Conservation (phyloP, 306 rosid species). For the Potentilla sterilis region DNA sequence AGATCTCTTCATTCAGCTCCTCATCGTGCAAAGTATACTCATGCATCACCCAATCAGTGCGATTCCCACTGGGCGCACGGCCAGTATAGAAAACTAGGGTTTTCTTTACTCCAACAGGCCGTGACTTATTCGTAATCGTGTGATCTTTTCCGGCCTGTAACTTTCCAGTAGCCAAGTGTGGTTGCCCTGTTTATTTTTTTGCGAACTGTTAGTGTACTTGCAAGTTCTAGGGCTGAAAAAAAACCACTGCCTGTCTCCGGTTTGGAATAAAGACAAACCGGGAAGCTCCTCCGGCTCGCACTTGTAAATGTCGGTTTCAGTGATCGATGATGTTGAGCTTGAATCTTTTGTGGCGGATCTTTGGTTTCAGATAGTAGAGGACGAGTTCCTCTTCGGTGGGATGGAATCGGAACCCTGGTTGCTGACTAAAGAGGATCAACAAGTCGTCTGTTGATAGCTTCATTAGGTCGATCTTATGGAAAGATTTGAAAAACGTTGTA, state of each 20-base stretch:
- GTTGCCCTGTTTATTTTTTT: constrained; percentile 80
- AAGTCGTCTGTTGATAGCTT: constrained; percentile 37
- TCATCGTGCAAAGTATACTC: too few species aligned
- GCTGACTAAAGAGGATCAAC: constrained; percentile 38
- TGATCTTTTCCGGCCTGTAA: constrained; percentile 86
- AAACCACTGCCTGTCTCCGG: constrained; percentile 89
- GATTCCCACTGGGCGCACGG: too few species aligned
- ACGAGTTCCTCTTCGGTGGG: constrained; percentile 87
- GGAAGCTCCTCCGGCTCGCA: constrained; percentile 93
- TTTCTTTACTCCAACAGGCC: too few species aligned
- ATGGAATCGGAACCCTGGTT: constrained; percentile 89
- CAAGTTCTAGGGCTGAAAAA: constrained; percentile 81
- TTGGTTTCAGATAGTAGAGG: constrained; percentile 72
- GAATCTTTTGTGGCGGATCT: constrained; percentile 64
- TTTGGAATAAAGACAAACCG: constrained; percentile 67
- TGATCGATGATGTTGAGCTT: constrained; percentile 59
- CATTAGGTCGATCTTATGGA: constrained; percentile 8
- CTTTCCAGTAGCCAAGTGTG: constrained; percentile 83
- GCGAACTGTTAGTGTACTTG: constrained; percentile 71
- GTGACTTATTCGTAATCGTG: too few species aligned
- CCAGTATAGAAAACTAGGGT: too few species aligned
- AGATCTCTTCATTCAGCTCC: too few species aligned
- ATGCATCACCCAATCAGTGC: too few species aligned
- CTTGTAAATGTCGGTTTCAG: constrained; percentile 75
- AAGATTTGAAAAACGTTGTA: neutral